These are phyloP conservation scores for Eimeria acervulina DNA, from an alignment of 169 alveolate genomes.

Conservation along the genomic window DNA sequence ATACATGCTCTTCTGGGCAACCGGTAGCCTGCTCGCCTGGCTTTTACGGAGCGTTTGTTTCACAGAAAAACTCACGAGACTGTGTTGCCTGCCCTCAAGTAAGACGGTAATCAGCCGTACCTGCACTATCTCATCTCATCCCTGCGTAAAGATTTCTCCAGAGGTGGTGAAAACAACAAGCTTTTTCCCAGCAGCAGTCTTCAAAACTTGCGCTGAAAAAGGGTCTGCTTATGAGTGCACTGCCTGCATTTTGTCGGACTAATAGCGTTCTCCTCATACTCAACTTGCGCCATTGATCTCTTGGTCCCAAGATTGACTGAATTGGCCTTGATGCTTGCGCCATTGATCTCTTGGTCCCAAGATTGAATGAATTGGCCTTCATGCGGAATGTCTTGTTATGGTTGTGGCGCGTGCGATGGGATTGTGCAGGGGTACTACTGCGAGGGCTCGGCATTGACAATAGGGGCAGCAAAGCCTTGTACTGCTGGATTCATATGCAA, in stretches of 20 bases:
- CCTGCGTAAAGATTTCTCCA: neutral
- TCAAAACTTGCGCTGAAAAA: neutral
- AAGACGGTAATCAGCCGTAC: neutral
- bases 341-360: no score
- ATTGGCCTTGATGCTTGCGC: no score
- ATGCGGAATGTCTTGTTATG: neutral
- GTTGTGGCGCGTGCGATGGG: neutral
- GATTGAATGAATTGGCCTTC: neutral
- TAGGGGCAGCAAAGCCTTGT: constrained; percentile 35
- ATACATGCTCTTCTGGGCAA: constrained; percentile 46
- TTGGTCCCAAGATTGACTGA: no score
- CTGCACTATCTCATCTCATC: no score
- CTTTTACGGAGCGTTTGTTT: constrained; percentile 50
- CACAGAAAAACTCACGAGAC: constrained; percentile 42
- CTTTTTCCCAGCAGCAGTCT: neutral
- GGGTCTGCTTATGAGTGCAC: neutral
- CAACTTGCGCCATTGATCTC: no score
- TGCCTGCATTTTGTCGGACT: neutral
- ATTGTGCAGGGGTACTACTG: constrained; percentile 68
- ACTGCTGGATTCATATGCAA: constrained; percentile 57
- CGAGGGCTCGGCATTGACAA: constrained; percentile 44
- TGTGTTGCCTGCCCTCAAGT: constrained; percentile 69
- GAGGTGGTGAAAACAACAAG: neutral
- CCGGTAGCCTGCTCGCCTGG: constrained; percentile 63
- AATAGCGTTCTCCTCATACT: neutral